Evolutionary conservation across 2,329 filamentous ascomycete species (phyloP).

Genomic region (Apiospora malaysiana): DNA sequence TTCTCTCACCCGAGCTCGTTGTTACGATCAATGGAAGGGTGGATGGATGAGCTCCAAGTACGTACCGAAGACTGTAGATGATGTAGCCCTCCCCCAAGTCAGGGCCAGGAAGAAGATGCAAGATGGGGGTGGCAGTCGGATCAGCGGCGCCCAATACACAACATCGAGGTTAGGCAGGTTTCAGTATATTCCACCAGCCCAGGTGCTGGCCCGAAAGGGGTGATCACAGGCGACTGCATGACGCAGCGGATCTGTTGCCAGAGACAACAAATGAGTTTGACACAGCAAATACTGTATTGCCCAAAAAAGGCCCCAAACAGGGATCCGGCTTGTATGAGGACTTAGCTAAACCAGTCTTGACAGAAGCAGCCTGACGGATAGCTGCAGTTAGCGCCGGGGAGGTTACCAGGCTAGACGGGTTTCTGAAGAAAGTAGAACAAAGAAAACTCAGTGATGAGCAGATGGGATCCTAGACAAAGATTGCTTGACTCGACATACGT

Average conservation of each 20-base stretch:
- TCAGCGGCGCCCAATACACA: conserved; percentile 34
- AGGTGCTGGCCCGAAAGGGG: conserved; percentile 44
- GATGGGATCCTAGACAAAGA: conserved; percentile 44
- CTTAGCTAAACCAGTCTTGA: conserved; percentile 41
- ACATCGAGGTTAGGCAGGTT: conserved; percentile 46
- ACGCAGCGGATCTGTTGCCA: conserved; percentile 44
- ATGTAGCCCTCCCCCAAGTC: neutral
- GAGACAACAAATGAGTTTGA: conserved; percentile 48
- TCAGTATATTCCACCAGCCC: conserved; percentile 46
- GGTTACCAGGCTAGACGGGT: conserved; percentile 42
- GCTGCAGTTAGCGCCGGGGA: conserved; percentile 55
- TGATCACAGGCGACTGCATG: conserved; percentile 48
- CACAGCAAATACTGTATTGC: conserved; percentile 47
- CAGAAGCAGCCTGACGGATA: conserved; percentile 49
- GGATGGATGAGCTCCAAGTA: neutral
- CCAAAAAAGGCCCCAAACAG: conserved; percentile 45
- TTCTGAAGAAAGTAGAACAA: conserved; percentile 52
- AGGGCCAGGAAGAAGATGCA: conserved; percentile 16
- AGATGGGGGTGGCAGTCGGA: conserved; percentile 35
- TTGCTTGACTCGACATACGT: conserved; percentile 63
- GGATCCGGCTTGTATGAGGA: conserved; percentile 47
- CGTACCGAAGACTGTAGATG: neutral
- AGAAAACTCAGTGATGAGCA: conserved; percentile 45
- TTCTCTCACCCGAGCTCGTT: conserved; percentile 29
- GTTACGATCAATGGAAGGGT: conserved; percentile 30